Conservation (phyloP, 2,329 filamentous ascomycete species). For the Diaporthe humulicola region DNA sequence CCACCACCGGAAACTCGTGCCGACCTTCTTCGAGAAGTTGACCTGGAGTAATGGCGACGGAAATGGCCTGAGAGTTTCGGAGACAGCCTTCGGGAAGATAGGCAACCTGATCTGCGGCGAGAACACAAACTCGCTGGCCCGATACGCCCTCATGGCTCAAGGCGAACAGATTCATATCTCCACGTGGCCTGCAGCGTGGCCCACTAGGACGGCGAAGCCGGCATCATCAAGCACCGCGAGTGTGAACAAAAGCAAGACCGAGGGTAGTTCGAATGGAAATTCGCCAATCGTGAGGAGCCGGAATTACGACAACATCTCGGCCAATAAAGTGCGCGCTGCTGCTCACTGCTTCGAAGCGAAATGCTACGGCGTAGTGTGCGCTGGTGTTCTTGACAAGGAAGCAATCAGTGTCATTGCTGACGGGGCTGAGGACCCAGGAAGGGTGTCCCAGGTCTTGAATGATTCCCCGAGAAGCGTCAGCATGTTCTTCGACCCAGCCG, state of each 20-base stretch:
- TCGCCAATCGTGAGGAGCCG: not conserved
- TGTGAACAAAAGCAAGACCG: not conserved
- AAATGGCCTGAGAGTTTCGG: constrained; percentile 38
- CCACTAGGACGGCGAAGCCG: constrained; percentile 17
- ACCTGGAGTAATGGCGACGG: constrained; percentile 33
- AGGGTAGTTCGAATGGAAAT: not conserved
- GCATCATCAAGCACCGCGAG: constrained; percentile 14
- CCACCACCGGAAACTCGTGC: constrained; percentile 42
- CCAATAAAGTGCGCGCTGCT: constrained; percentile 25
- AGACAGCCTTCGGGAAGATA: constrained; percentile 38
- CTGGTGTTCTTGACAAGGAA: constrained; percentile 37
- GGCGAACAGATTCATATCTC: constrained; percentile 41
- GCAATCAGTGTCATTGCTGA: constrained; percentile 14
- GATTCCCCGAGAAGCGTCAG: not conserved
- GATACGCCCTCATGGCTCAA: constrained; percentile 37
- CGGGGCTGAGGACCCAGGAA: constrained; percentile 4
- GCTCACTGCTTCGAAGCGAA: constrained; percentile 40
- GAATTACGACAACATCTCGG: constrained; percentile 25
- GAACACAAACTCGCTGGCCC: constrained; percentile 40
- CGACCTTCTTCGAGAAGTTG: constrained; percentile 40
- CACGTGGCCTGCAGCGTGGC: constrained; percentile 38
- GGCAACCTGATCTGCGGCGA: constrained; percentile 42
- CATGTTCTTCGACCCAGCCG: constrained; percentile 14
- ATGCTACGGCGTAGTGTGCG: constrained; percentile 37
- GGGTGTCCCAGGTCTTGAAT: constrained; percentile 11